phyloP scores from a whole-genome alignment of 805 yeast genomes.

The Wickerhamiella vanderwaltii region DNA sequence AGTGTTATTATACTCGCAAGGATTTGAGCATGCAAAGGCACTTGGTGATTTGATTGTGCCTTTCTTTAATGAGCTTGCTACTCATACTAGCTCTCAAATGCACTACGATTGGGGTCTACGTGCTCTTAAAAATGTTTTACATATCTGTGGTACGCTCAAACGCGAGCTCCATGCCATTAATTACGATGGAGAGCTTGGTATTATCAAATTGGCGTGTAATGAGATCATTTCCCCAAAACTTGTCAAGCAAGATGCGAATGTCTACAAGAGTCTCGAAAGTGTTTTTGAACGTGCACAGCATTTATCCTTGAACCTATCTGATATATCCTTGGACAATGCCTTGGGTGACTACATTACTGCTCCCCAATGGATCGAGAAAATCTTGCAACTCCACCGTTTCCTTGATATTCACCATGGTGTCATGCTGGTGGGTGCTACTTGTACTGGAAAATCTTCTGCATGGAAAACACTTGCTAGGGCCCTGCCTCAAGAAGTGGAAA shows the following conservation, averaged over 20 bases:
- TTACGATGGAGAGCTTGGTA: slow-evolving; percentile 20
- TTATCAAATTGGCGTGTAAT: slow-evolving; percentile 40
- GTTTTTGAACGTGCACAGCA: slow-evolving; percentile 21
- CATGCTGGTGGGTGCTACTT: slow-evolving; percentile 67
- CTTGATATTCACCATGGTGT: slow-evolving; percentile 60
- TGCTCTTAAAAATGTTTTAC: slow-evolving; percentile 56
- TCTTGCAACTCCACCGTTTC: slow-evolving; percentile 48
- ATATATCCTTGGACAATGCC: slow-evolving; percentile 15
- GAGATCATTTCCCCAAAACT: slow-evolving; percentile 61
- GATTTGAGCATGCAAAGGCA: slow-evolving; percentile 39
- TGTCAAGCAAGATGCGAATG: slow-evolving; percentile 37
- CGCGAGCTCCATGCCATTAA: not conserved
- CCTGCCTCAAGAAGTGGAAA: slow-evolving; percentile 31
- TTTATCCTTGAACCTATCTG: not conserved
- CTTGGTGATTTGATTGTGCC: slow-evolving; percentile 42
- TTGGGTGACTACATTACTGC: slow-evolving; percentile 16
- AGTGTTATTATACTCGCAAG: slow-evolving; percentile 60
- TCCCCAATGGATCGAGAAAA: slow-evolving; percentile 40
- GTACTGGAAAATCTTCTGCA: slow-evolving; percentile 56
- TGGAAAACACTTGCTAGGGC: slow-evolving; percentile 41
- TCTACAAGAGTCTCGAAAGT: slow-evolving; percentile 27
- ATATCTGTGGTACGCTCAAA: slow-evolving; percentile 42
- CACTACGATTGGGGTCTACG: slow-evolving; percentile 91
- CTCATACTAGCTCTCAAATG: slow-evolving; percentile 36
- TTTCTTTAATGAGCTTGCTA: slow-evolving; percentile 39